Conservation (phyloP, 345 rosid species). For the Ricinus communis region DNA sequence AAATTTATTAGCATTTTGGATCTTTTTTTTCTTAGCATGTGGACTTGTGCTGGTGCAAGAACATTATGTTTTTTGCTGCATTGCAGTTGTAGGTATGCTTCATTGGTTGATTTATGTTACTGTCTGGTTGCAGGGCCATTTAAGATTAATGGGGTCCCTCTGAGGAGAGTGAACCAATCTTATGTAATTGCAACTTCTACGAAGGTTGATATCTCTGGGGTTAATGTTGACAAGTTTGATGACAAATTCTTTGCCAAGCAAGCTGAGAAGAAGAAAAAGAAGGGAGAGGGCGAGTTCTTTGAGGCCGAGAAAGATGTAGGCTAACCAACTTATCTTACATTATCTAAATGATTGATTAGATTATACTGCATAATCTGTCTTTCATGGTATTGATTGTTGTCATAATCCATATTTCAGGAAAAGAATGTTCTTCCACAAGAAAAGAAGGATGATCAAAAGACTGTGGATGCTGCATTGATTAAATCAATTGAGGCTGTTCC, state of each 20-base stretch:
- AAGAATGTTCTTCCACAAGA: slow-evolving; percentile 66
- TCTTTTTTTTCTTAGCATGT: no score
- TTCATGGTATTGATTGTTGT: neutral
- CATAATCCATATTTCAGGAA: slow-evolving; percentile 37
- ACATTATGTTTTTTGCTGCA: no score
- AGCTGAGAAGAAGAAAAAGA: slow-evolving; percentile 60
- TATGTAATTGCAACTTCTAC: slow-evolving; percentile 68
- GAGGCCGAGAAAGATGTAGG: slow-evolving; percentile 63
- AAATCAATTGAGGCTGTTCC: slow-evolving; percentile 68
- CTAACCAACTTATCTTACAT: neutral
- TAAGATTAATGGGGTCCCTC: slow-evolving; percentile 70
- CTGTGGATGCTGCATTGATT: slow-evolving; percentile 58
- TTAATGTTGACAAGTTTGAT: slow-evolving; percentile 48
- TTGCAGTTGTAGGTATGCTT: neutral
- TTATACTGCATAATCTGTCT: neutral
- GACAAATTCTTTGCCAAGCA: slow-evolving; percentile 47
- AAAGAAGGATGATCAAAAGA: slow-evolving; percentile 85
- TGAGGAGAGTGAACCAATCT: slow-evolving; percentile 66
- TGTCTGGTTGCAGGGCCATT: slow-evolving; percentile 53
- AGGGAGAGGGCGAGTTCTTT: slow-evolving; percentile 73
- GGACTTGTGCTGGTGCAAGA: neutral
- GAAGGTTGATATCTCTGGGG: slow-evolving; percentile 61
- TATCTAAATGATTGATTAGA: neutral
- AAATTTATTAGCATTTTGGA: neutral
- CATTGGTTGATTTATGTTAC: neutral